A percentile compares a stretch with the other conserved stretches of the same genome.
These are phyloP conservation scores for Gossypium laxum DNA, from an alignment of 441 rosid species.

Conservation along the genomic window DNA sequence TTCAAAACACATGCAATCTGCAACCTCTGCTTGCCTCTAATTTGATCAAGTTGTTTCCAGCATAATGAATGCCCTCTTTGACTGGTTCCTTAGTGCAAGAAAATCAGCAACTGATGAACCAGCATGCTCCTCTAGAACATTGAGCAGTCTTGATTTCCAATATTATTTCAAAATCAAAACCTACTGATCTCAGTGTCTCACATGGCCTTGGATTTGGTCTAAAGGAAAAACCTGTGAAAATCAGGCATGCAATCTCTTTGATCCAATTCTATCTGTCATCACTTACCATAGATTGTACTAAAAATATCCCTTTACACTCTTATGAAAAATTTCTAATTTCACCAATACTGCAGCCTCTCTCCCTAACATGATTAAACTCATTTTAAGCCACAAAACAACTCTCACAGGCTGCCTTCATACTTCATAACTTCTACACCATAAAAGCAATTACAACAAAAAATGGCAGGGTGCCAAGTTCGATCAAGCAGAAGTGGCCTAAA, in stretches of 20 bases:
- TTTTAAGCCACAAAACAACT: conserved; percentile 6
- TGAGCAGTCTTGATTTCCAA: not conserved
- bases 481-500: not conserved
- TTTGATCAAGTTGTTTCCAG: not conserved
- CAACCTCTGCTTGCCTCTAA: not conserved
- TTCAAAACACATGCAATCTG: not conserved
- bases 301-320: not conserved
- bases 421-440: not conserved
- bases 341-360: not conserved
- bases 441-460: not conserved
- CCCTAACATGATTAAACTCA: not conserved
- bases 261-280: not conserved
- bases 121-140: not conserved
- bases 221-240: not conserved
- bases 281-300: not conserved
- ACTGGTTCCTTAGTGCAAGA: not conserved
- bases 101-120: not conserved
- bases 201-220: not conserved
- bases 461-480: not conserved
- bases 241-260: not conserved
- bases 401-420: not conserved
- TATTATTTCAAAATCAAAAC: not conserved
- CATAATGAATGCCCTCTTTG: not conserved
- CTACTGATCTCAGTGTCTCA: not conserved
- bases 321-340: not conserved